phyloP scores from a whole-genome alignment of 2,329 filamentous ascomycete species.

The Diaporthe helianthi region DNA sequence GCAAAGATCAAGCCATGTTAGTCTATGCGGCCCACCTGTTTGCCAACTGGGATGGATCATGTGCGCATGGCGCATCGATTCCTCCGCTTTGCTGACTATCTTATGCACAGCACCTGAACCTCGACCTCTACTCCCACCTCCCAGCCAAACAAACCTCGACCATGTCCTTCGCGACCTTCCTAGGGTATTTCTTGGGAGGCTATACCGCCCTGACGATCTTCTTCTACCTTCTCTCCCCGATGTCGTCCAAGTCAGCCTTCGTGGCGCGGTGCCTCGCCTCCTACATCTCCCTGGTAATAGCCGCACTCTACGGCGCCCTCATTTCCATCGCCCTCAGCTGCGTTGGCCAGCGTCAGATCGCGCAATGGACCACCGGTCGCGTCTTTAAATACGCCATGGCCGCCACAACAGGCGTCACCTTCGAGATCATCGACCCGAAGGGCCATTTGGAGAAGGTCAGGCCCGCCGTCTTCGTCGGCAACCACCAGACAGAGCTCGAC shows the following conservation, averaged over 20 bases:
- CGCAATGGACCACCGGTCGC: constrained; percentile 85
- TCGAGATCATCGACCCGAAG: constrained; percentile 74
- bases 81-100: constrained; percentile 20
- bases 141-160: constrained; percentile 27
- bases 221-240: constrained; percentile 69
- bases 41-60: neutral
- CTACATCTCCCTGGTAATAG: constrained; percentile 67
- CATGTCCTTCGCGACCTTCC: constrained; percentile 49
- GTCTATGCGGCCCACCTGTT: neutral
- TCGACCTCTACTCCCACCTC: neutral
- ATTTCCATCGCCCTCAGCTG: constrained; percentile 75
- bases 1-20: neutral
- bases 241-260: constrained; percentile 68
- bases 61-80: neutral
- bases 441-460: constrained; percentile 69
- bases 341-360: constrained; percentile 74
- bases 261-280: constrained; percentile 71
- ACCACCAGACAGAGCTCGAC: constrained; percentile 96
- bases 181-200: constrained; percentile 56
- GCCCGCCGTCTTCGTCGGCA: constrained; percentile 90
- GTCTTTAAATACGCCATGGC: constrained; percentile 83
- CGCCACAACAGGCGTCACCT: constrained; percentile 76
- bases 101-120: neutral
- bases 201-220: constrained; percentile 59
- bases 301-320: constrained; percentile 76